These are phyloP conservation scores for Hymenoscyphus infarciens DNA, from an alignment of 2,329 filamentous ascomycete species.

Conservation along the genomic window DNA sequence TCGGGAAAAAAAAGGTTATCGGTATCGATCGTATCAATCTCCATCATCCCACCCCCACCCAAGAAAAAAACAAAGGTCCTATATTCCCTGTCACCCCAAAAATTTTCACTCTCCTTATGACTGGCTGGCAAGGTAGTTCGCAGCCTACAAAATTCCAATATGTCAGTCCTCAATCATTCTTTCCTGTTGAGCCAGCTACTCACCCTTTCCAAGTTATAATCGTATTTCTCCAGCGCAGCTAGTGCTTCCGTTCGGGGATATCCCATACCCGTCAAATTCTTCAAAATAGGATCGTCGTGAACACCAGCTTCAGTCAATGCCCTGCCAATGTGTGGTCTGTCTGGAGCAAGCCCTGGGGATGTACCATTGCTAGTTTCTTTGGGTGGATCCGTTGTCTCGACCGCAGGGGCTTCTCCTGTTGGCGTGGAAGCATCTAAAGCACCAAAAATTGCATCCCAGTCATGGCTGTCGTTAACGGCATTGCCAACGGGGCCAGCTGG, in stretches of 20 bases:
- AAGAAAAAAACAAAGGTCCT: background rate
- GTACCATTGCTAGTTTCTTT: slow-evolving; percentile 24
- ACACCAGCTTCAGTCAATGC: slow-evolving; percentile 70
- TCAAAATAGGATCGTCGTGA: slow-evolving; percentile 88
- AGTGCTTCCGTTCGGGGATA: slow-evolving; percentile 73
- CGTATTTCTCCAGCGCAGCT: slow-evolving; percentile 83
- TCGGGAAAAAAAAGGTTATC: background rate
- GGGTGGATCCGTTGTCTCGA: slow-evolving; percentile 18
- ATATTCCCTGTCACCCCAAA: background rate
- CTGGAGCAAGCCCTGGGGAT: slow-evolving; percentile 18
- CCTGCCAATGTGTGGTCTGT: slow-evolving; percentile 53
- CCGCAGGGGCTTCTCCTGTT: slow-evolving; percentile 11
- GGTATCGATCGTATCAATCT: background rate
- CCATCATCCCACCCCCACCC: background rate
- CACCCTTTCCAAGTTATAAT: slow-evolving; percentile 95
- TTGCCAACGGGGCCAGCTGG: slow-evolving; percentile 36
- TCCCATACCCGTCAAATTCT: slow-evolving; percentile 86
- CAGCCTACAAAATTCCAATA: slow-evolving; percentile 29
- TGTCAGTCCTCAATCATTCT: slow-evolving; percentile 10
- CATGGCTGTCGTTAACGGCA: slow-evolving; percentile 55
- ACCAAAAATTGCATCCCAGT: slow-evolving; percentile 95
- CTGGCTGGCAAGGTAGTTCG: slow-evolving; percentile 36
- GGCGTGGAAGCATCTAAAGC: slow-evolving; percentile 59
- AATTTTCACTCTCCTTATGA: slow-evolving; percentile 19
- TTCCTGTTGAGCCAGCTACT: slow-evolving; percentile 35